Conservation (phyloP, 2,329 filamentous ascomycete species). For the Hypoxylon sp. region DNA sequence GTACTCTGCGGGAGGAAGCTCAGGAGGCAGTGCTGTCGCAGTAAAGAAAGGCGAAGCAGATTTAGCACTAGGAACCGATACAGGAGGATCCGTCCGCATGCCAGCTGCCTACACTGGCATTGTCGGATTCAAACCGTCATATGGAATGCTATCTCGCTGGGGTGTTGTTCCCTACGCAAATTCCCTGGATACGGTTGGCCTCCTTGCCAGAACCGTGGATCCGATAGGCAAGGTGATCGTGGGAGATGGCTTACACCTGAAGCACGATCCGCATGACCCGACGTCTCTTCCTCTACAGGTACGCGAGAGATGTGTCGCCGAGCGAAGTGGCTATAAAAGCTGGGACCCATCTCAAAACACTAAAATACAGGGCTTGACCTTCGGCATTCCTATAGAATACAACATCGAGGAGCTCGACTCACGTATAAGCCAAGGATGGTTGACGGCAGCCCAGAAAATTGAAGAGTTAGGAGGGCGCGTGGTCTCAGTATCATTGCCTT, state of each 20-base stretch:
- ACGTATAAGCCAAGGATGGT: slow-evolving; percentile 79
- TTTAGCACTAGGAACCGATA: slow-evolving; percentile 89
- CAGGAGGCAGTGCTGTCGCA: slow-evolving; percentile 91
- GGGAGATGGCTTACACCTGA: slow-evolving; percentile 63
- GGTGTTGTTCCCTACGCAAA: slow-evolving; percentile 94
- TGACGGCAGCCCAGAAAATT: slow-evolving; percentile 71
- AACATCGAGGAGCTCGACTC: slow-evolving; percentile 86
- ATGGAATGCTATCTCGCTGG: slow-evolving; percentile 87
- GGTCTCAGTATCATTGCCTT: slow-evolving; percentile 83
- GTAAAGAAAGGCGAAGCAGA: slow-evolving; percentile 74
- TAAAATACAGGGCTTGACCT: slow-evolving; percentile 58
- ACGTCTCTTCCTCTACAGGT: slow-evolving; percentile 75
- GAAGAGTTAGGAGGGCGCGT: slow-evolving; percentile 77
- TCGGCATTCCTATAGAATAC: slow-evolving; percentile 81
- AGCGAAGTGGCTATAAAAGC: slow-evolving; percentile 51
- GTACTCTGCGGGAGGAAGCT: slow-evolving; percentile 86
- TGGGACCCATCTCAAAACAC: slow-evolving; percentile 32
- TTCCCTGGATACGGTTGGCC: slow-evolving; percentile 89
- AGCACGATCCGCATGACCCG: slow-evolving; percentile 79
- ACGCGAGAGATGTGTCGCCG: slow-evolving; percentile 63
- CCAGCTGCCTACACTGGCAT: slow-evolving; percentile 89
- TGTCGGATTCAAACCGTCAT: slow-evolving; percentile 92
- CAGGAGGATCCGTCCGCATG: slow-evolving; percentile 88
- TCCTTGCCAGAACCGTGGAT: slow-evolving; percentile 73
- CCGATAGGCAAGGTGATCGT: slow-evolving; percentile 67